Percentiles rank a stretch among this genome's conserved stretches.
Conservation (phyloP, 169 alveolate genomes). For the Eimeria praecox region DNA sequence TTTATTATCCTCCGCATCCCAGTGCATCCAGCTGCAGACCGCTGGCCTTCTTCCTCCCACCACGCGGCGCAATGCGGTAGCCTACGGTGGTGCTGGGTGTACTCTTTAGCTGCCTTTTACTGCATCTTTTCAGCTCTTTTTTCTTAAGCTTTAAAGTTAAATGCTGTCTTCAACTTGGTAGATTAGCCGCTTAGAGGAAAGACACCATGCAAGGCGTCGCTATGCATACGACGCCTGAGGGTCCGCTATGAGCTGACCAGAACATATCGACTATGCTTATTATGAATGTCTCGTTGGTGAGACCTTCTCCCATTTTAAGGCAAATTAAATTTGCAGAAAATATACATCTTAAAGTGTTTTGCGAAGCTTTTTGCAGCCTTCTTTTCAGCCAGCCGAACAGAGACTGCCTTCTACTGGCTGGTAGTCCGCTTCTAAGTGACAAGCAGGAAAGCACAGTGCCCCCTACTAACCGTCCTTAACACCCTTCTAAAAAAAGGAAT, state of each 20-base stretch:
- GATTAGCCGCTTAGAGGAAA: not conserved
- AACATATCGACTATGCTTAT: not conserved
- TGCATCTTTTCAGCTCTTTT: not conserved
- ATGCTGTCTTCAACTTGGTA: not conserved
- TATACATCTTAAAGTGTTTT: not conserved
- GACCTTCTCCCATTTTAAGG: no score
- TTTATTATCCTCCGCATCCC: not conserved
- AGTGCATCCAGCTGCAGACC: not conserved
- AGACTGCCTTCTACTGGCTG: not conserved
- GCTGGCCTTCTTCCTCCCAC: constrained; percentile 42
- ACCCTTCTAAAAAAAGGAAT: no score
- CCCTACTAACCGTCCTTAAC: no score
- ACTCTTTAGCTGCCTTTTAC: not conserved
- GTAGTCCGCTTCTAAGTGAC: no score
- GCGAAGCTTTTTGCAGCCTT: not conserved
- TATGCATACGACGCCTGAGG: not conserved
- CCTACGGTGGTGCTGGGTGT: not conserved
- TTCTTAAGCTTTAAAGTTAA: not conserved
- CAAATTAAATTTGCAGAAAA: no score
- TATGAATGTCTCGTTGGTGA: not conserved
- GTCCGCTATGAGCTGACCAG: constrained; percentile 3
- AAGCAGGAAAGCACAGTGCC: no score
- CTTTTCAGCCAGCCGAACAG: not conserved
- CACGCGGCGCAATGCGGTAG: not conserved
- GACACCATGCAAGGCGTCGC: not conserved